A percentile compares a stretch with the other conserved stretches of the same genome.
These are phyloP conservation scores for Arabidopsis suecica DNA, from an alignment of 345 rosid species.

Conservation along the genomic window DNA sequence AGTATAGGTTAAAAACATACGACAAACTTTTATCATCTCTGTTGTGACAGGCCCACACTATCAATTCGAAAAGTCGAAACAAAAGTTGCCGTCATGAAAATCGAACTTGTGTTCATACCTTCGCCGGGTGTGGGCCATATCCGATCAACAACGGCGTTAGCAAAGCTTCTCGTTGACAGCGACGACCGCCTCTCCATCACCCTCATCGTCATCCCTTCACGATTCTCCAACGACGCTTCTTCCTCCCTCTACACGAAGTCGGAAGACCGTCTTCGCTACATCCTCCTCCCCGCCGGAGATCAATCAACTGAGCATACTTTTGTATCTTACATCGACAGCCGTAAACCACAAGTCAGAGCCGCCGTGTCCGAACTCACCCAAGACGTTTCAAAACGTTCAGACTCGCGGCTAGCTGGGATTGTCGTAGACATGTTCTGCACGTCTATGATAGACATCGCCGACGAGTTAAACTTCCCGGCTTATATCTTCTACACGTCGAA, in stretches of 20 bases:
- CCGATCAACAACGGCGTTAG: slow-evolving; percentile 40
- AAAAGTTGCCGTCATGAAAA: slow-evolving; percentile 22
- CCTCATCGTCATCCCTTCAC: slow-evolving; percentile 45
- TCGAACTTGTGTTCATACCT: slow-evolving; percentile 60
- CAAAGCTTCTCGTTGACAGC: slow-evolving; percentile 45
- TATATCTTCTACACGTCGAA: slow-evolving; percentile 52
- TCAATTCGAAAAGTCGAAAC: not conserved
- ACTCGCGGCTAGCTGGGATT: slow-evolving; percentile 49
- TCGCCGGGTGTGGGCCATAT: slow-evolving; percentile 51
- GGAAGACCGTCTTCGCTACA: slow-evolving; percentile 22
- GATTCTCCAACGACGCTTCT: not conserved
- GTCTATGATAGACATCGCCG: slow-evolving; percentile 52
- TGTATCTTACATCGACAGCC: slow-evolving; percentile 35
- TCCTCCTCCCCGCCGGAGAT: slow-evolving; percentile 31
- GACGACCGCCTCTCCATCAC: slow-evolving; percentile 47
- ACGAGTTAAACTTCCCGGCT: slow-evolving; percentile 49
- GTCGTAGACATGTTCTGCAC: slow-evolving; percentile 63
- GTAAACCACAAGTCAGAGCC: slow-evolving; percentile 45
- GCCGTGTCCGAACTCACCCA: slow-evolving; percentile 33
- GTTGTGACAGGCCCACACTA: not conserved
- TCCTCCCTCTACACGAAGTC: slow-evolving; percentile 25
- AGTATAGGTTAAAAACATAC: not conserved
- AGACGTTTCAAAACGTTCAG: not conserved
- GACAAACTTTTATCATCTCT: not conserved
- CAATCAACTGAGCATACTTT: not conserved